Evolutionary conservation across 23 red algal species (phyloP).

Genomic region (Pyropia haitanensis): DNA sequence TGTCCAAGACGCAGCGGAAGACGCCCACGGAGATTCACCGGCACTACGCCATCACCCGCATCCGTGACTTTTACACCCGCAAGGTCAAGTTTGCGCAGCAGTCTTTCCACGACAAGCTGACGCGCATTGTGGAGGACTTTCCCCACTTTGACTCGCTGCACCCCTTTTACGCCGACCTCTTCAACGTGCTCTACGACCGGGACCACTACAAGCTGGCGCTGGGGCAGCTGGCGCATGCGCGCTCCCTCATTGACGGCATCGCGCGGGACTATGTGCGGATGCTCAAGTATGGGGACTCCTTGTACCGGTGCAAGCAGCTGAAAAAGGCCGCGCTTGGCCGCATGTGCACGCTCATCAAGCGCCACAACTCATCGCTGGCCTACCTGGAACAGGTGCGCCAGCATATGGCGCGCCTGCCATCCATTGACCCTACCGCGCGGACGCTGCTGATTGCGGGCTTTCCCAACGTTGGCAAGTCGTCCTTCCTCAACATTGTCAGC

Average conservation of each 20-base stretch:
- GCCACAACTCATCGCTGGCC: slow-evolving; percentile 55
- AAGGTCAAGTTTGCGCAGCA: slow-evolving; percentile 95
- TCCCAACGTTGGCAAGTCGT: slow-evolving; percentile 97
- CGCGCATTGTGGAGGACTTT: slow-evolving; percentile 85
- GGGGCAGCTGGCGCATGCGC: slow-evolving; percentile 69
- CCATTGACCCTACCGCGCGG: slow-evolving; percentile 78
- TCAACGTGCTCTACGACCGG: slow-evolving; percentile 94
- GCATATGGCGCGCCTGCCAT: slow-evolving; percentile 85
- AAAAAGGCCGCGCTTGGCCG: slow-evolving; percentile 92
- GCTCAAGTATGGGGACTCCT: slow-evolving; percentile 90
- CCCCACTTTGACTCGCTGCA: slow-evolving; percentile 78
- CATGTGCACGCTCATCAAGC: slow-evolving; percentile 79
- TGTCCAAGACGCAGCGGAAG: slow-evolving; percentile 65
- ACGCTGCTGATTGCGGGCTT: slow-evolving; percentile 86
- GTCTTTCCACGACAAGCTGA: slow-evolving; percentile 84
- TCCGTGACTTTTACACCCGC: slow-evolving; percentile 89
- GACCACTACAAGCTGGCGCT: slow-evolving; percentile 96
- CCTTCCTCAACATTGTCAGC: slow-evolving; percentile 93
- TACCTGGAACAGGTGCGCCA: slow-evolving; percentile 96
- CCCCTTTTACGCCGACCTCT: slow-evolving; percentile 93
- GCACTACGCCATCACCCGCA: slow-evolving; percentile 77
- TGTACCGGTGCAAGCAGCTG: slow-evolving; percentile 87
- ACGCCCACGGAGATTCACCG: slow-evolving; percentile 91
- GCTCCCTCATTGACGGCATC: slow-evolving; percentile 71
- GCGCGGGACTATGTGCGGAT: slow-evolving; percentile 77